Base-by-base conservation (phyloP, 495 filamentous ascomycete genomes). In the Penicillium egyptiacum region DNA sequence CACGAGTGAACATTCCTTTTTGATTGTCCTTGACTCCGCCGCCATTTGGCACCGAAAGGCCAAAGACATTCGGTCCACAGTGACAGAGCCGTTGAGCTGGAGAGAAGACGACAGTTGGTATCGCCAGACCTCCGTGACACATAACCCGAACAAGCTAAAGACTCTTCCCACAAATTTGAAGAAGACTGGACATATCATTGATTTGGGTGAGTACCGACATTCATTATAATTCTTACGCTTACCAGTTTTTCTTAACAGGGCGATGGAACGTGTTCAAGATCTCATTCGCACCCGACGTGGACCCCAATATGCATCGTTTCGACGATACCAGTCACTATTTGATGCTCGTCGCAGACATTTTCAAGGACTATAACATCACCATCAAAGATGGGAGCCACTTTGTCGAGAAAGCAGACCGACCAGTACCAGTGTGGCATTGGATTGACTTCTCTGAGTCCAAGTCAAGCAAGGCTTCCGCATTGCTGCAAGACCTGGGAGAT, bases 321-420 rank as follows among this genome's bases (percentile, higher is more conserved):
- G 31, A 52, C n/a, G 59, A 80, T 65, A 76, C 25, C 4, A 25
- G 17, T 14, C 12, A n/a, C 31, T 51, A 61, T 2, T 86, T 83
- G 64, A 40, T 61, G 7, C 26, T 64, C 1, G 73, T 91, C 41
- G 70, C 75, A 14, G 62, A 74, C 0, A 82, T 85, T 14, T 67
- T 97, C 5, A 70, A 67, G 3, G 91, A 96, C 64, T 88, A 89
- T 70, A 97, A 96, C 50, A 76, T 97, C 31, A 61, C 55, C 55
- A 74, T 77, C 39, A 68, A 67, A 47, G 59, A 57, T 41, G 65
- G 69, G 19, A 50, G 55, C 46, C 63, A 55, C 6, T 74, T 74
- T 41, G 58, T 46, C 23, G 50, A 44, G 8, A 53, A 14, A 10
- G 40, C 35, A 17, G 52, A 66, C 22, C 53, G 23, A 46, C 73